phyloP scores from a whole-genome alignment of 208 protist genomes.

The Herpetomonas tarakana region DNA sequence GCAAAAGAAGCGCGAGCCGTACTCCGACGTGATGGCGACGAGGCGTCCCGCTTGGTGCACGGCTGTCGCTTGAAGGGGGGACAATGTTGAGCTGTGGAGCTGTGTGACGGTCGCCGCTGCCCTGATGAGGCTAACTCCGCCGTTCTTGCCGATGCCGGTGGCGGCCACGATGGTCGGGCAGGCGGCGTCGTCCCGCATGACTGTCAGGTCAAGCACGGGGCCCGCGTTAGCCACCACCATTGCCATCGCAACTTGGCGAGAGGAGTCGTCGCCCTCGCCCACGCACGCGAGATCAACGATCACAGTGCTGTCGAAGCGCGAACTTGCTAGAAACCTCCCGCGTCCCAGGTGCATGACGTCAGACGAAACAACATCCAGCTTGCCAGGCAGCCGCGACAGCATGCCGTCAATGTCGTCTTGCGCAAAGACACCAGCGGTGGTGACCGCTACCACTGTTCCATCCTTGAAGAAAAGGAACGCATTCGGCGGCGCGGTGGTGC shows the following conservation, averaged over 20 bases:
- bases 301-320: constrained; percentile 48
- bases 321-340: constrained; percentile 43
- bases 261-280: too few species aligned
- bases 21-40: background rate
- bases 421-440: too few species aligned
- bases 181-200: constrained; percentile 32
- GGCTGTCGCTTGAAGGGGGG: constrained; percentile 5
- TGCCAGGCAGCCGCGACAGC: too few species aligned
- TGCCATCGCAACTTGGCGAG: too few species aligned
- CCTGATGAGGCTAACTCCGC: constrained; percentile 67
- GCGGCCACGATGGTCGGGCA: constrained; percentile 58
- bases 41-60: background rate
- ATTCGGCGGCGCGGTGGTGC: too few species aligned
- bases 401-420: background rate
- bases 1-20: constrained; percentile 1
- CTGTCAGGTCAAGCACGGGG: constrained; percentile 66
- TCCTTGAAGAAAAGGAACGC: background rate
- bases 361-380: background rate
- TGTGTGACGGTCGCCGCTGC: constrained; percentile 51
- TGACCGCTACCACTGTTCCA: background rate
- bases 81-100: background rate
- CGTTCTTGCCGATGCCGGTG: constrained; percentile 53
- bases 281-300: constrained; percentile 33
- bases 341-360: background rate
- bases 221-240: constrained; percentile 62